Percentiles rank a stretch among this genome's conserved stretches.
These are phyloP conservation scores for Dimocarpus longan DNA, from an alignment of 345 rosid genomes.

Conservation along the genomic window DNA sequence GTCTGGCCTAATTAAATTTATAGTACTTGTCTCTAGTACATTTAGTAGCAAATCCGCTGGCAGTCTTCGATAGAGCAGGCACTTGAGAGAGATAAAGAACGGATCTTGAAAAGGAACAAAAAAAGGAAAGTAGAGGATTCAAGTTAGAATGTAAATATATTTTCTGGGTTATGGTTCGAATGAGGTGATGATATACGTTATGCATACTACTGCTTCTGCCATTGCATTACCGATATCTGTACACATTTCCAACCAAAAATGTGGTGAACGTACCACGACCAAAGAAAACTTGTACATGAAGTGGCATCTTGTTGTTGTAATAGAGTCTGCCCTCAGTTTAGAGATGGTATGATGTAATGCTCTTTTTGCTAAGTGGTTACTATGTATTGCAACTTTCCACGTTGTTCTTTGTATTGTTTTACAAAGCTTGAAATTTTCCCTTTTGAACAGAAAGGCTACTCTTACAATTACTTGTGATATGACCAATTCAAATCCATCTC, in stretches of 20 bases:
- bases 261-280: slow-evolving; percentile 15
- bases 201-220: slow-evolving; percentile 37
- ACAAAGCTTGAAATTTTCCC: slow-evolving; percentile 28
- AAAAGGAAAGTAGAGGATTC: slow-evolving; percentile 32
- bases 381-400: slow-evolving; percentile 12
- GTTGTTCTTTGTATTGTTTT: slow-evolving; percentile 21
- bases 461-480: neutral
- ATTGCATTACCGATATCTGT: neutral
- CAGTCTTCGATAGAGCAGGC: slow-evolving; percentile 14
- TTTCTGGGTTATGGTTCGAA: slow-evolving; percentile 26
- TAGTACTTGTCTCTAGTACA: slow-evolving; percentile 35
- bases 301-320: slow-evolving; percentile 14
- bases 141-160: slow-evolving; percentile 42
- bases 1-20: slow-evolving; percentile 23
- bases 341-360: slow-evolving; percentile 15
- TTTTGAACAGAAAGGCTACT: neutral
- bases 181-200: slow-evolving; percentile 21
- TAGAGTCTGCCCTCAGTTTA: slow-evolving; percentile 14
- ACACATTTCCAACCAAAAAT: neutral
- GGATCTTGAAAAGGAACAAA: neutral
- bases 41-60: slow-evolving; percentile 4
- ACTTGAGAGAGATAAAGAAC: neutral
- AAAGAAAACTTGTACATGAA: slow-evolving; percentile 23
- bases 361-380: slow-evolving; percentile 11
- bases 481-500: neutral